Evolutionary conservation across 2,329 filamentous ascomycete species (phyloP), one percentile per base, ranked within the genome.

Genomic region (Xylaria polymorpha): DNA sequence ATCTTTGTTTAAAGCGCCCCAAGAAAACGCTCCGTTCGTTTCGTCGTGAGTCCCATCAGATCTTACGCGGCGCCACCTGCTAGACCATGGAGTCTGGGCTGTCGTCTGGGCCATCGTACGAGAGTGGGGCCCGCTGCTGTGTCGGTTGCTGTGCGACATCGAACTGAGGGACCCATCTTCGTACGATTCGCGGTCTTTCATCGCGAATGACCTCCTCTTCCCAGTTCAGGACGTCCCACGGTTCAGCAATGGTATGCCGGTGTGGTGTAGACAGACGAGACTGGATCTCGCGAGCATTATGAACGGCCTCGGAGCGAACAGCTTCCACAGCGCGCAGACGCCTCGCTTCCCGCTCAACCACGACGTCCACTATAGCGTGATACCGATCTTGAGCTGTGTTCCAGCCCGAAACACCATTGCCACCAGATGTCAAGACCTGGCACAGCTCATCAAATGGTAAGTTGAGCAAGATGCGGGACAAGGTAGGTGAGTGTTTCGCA

Each of bases 391-490:
- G 81, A 1, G 81, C 80, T 46, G 80, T 85, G 32, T 84, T 82
- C 83, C 85, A 87, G 25, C 82, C 85, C n/a, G 82, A 81, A 37
- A 82, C 80, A 50, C 86, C 87, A 9, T 90, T 83, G 32, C 83
- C 83, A 14, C 83, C 84, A 60, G 88, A 88, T 73, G 92, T 90
- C 41, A 94, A 83, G 1, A 93, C 80, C 68, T 85, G 84, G 78
- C 91, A 90, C 29, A 94, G 82, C 35, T 90, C 82, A 15, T 86
- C 82, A 72, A 92, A 92, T 0, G 92, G 92, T 6, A 94, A 81
- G 48, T 92, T 92, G 61, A 93, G 81, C 1, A 94, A 82, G 25
- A 93, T 82, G 35, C 87, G 89, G 0, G 92, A 94, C 5, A 94
- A 80, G 0, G 86, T 79, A 0, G 83, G 82, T 29, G 85, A 84